Base-by-base conservation (phyloP, 768 basidiomycete genomes). In the Leccinum disarticulatum region DNA sequence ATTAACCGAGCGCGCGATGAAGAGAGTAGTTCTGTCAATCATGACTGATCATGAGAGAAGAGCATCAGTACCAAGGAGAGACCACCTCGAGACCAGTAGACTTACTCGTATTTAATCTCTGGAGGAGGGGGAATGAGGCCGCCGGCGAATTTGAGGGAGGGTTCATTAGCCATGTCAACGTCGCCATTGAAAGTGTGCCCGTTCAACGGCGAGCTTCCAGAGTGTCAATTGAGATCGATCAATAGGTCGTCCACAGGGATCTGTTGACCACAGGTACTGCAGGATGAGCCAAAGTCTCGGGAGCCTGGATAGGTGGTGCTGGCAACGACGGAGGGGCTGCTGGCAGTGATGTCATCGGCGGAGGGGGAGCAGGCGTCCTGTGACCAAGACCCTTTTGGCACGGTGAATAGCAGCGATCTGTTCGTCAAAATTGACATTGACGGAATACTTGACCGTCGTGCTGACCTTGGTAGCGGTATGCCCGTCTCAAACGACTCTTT, bases 401-500 rank as follows among this genome's bases (percentile, higher is more conserved):
- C 90, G 90, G 76, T 97, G 95, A 59, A 98, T 93, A 51, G 95
- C 93, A 47, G 93, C 93, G 72, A 99, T 99, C 73, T 99, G 97
- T 70, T 97, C 95, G 77, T 98, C 94, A 71, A 98, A 88, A 73
- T 94, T 95, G 79, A 92, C 94, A 62, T 90, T 89, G 15, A 86
- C 87, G 52, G 95, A 95, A 79, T 89, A 99, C 70, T 93, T 93
- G 81, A 94, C 91, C 69, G 94, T 80, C 1, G 94, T 97, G 65
- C 86, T 87, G 52, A 89, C 89, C 77, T 95, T 98, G 48, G 93
- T 91, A 47, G 93, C 91, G 2, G 95, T 95, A 74, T 98, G 95
- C 67, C 97, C 97, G 75, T 98, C 97, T 96, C 97, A 99, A 52
- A 98, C 92, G 65, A 93, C 91, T 72, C 91, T 95, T 76, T 98